Evolutionary conservation across 1,284 basidiomycete species (phyloP), one percentile per base, ranked within the genome.

Genomic region (Inonotus hispidus): DNA sequence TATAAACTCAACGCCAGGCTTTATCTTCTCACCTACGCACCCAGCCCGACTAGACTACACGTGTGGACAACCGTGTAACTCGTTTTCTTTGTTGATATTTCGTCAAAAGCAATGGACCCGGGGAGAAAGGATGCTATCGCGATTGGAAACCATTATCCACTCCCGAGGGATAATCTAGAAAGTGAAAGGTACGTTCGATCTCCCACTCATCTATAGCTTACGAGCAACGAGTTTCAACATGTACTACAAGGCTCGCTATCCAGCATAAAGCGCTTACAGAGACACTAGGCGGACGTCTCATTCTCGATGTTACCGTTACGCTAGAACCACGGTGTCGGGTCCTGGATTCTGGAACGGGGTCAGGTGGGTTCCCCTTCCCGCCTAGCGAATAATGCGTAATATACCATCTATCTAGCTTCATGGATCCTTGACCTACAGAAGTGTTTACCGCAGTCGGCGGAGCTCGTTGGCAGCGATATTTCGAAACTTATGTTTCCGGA

Each of bases 361-460:
- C 56, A 49, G 56, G 56, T 58, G 47, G 7, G 41, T 16, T 43
- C n/a, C 41, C 5, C 41, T 43, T n/a, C 16, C 7, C 41, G 19
- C 1, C 7, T 43, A 19, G 19, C 10, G n/a, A 21, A 43, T 14
- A 43, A 19, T 1, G 16, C 41, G 6, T 5, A n/a, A 23, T 43
- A 43, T 43, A n/a, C 41, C 19, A n/a, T 43, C 19, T 3, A 21
- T 50, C 39, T 23, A 59, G 61, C 47, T 13, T 38, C 57, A 25
- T 63, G 61, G 58, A 46, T 59, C 13, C 21, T 63, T 25, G 61
- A 53, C 35, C 52, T 59, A 21, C 13, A 50, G 19, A 46, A 53
- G 14, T 41, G 54, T 23, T 39, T 55, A 11, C 56, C 52, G 4
- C 13, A 43, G 11, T 14, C 37, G n/a, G 50, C 49, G 1, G 32